Percentiles rank a stretch among this genome's conserved stretches.
Evolutionary conservation across 768 basidiomycete genomes (phyloP).

Genomic region (Cyathus striatus): DNA sequence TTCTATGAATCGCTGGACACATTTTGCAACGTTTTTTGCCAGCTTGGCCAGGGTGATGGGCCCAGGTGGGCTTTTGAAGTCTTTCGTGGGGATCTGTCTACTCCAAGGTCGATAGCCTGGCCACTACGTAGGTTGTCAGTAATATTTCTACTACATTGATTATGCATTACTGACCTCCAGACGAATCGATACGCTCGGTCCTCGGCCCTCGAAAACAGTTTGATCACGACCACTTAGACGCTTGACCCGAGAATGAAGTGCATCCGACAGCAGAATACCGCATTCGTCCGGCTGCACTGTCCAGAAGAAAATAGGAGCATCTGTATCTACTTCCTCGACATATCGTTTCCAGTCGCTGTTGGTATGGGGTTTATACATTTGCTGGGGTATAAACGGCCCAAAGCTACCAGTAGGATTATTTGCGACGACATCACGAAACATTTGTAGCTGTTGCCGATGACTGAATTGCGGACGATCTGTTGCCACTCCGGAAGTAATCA

Average conservation of each 20-base stretch:
- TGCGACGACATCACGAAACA: conserved; percentile 36
- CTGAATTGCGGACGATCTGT: conserved; percentile 19
- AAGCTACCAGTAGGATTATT: conserved; percentile 28
- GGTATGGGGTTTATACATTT: conserved; percentile 72
- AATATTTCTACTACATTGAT: background rate
- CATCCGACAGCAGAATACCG: conserved; percentile 63
- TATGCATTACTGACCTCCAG: conserved; percentile 47
- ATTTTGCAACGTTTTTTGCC: conserved; percentile 77
- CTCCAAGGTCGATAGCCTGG: conserved; percentile 77
- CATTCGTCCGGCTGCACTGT: conserved; percentile 46
- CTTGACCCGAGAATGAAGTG: conserved; percentile 53
- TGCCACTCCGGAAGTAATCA: background rate
- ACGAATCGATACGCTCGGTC: conserved; percentile 77
- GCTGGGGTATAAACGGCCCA: conserved; percentile 62
- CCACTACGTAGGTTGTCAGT: conserved; percentile 45
- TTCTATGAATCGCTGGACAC: conserved; percentile 61
- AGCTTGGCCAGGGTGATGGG: conserved; percentile 74
- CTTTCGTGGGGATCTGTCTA: conserved; percentile 77
- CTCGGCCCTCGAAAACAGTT: conserved; percentile 64
- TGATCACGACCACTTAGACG: conserved; percentile 55
- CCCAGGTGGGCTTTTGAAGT: conserved; percentile 73
- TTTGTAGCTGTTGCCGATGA: conserved; percentile 37
- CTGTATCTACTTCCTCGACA: conserved; percentile 63
- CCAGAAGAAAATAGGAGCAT: conserved; percentile 60
- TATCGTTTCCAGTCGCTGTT: conserved; percentile 74